A percentile compares a stretch with the other conserved stretches of the same genome.
These are phyloP conservation scores for Ophiostoma ulmi DNA, from an alignment of 2,329 filamentous ascomycete species.

Conservation along the genomic window DNA sequence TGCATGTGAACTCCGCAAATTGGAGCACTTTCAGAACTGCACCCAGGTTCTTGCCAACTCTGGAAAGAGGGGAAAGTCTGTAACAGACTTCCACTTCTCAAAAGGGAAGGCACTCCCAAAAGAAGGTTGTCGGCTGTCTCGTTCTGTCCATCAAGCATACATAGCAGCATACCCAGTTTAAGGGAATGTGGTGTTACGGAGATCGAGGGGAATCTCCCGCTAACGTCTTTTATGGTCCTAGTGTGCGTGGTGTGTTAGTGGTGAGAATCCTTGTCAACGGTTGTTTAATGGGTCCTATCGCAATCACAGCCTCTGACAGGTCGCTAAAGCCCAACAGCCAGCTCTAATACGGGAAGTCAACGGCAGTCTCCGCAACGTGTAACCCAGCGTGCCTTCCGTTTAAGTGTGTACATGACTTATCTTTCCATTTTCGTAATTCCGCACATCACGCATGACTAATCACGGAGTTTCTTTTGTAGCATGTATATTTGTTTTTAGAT, in stretches of 20 bases:
- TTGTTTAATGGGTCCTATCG: not conserved
- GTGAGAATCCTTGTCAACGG: slow-evolving; percentile 5
- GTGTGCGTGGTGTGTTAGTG: not conserved
- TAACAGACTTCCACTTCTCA: not conserved
- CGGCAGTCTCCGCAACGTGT: not conserved
- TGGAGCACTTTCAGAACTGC: slow-evolving; percentile 1
- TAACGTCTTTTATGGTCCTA: not conserved
- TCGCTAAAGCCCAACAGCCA: not conserved
- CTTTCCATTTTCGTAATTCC: not conserved
- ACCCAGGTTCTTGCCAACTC: slow-evolving; percentile 20
- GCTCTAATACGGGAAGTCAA: not conserved
- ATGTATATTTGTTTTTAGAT: not conserved
- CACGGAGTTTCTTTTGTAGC: not conserved
- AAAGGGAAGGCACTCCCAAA: not conserved
- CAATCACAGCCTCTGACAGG: not conserved
- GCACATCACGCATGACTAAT: not conserved
- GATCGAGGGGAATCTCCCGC: slow-evolving; percentile 5
- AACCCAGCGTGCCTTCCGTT: slow-evolving; percentile 7
- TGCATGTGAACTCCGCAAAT: not conserved
- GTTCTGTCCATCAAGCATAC: not conserved
- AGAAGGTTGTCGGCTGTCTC: not conserved
- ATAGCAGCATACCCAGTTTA: not conserved
- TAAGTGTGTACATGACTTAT: not conserved
- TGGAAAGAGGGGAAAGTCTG: slow-evolving; percentile 21
- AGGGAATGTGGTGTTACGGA: not conserved